Evolutionary conservation across 2,329 filamentous ascomycete species (phyloP), one percentile per base, ranked within the genome.

Genomic region (Ascocoryne sarcoides): DNA sequence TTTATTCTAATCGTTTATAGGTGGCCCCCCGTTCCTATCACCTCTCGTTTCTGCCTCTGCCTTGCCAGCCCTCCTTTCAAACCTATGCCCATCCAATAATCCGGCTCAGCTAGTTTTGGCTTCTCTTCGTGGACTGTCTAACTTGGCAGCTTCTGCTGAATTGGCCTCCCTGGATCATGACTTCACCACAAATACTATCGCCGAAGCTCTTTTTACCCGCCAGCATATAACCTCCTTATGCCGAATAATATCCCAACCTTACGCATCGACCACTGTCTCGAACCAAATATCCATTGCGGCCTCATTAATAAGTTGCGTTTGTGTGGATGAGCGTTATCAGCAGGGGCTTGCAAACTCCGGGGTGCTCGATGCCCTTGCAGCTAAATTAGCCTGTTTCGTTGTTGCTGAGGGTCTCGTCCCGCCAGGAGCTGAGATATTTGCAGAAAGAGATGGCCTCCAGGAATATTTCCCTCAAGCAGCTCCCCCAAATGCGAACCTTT

Each of bases 361-460:
- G 4, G 71, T 94, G 18, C 67, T 96, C 23, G 86, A 95, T 62
- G 75, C 82, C 10, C 70, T 96, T 19, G 82, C 86, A 18, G 72
- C 77, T 4, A 80, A 80, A 50, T 64, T 96, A 43, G 85, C 76
- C 38, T 79, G 72, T 41, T 82, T 84, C 55, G 75, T 82, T 31
- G 77, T 84, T 2, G 68, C 74, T 4, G 71, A 79, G 45, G 82
- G 82, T 8, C 73, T 80, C 46, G 79, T 85, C n/a, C 61, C 84
- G 26, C 80, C 82, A 0, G 73, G 73, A 2, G 75, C 79, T 4
- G 76, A 80, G 39, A 57, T 68, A 2, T 59, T 71, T 32, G 68
- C 74, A 20, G 63, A 66, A n/a, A 64, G 66, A 20, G 70, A 79
- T 40, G 73, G 73, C 5, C 56, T 79, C 23, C 60, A 68, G 38